These are phyloP conservation scores for Termitomyces bulborhizus DNA, from an alignment of 768 basidiomycete genomes.

Conservation along the genomic window DNA sequence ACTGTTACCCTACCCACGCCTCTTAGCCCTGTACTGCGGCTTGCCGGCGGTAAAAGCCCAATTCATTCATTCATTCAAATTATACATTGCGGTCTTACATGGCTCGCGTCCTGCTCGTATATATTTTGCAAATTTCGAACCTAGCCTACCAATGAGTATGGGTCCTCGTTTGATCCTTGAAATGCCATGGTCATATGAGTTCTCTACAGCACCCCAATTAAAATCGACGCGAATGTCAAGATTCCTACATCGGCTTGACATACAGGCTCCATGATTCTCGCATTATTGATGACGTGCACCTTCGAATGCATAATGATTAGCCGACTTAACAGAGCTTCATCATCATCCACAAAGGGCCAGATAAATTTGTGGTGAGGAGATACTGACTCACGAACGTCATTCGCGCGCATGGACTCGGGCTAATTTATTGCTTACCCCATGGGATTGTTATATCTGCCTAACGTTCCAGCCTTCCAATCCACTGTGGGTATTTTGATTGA, in stretches of 20 bases:
- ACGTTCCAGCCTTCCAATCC: no score
- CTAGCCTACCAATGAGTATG: not conserved
- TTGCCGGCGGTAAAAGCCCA: no score
- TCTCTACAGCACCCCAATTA: not conserved
- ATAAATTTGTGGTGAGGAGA: not conserved
- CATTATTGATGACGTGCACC: not conserved
- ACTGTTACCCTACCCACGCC: no score
- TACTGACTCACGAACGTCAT: not conserved
- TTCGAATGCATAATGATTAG: not conserved
- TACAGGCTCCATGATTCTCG: not conserved
- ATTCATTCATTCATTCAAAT: no score
- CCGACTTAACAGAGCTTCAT: not conserved
- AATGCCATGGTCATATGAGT: not conserved
- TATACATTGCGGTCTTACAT: no score
- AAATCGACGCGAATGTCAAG: not conserved
- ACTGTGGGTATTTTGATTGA: no score
- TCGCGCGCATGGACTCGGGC: not conserved
- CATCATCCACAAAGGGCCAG: not conserved
- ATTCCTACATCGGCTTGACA: not conserved
- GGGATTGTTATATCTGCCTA: not conserved
- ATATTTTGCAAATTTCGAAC: not conserved
- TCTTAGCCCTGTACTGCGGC: no score
- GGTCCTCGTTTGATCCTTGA: not conserved
- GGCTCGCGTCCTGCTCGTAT: not conserved
- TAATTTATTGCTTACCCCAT: not conserved